These are phyloP conservation scores for Plasmopara viticola DNA, from an alignment of 352 stramenopile genomes.

Conservation along the genomic window DNA sequence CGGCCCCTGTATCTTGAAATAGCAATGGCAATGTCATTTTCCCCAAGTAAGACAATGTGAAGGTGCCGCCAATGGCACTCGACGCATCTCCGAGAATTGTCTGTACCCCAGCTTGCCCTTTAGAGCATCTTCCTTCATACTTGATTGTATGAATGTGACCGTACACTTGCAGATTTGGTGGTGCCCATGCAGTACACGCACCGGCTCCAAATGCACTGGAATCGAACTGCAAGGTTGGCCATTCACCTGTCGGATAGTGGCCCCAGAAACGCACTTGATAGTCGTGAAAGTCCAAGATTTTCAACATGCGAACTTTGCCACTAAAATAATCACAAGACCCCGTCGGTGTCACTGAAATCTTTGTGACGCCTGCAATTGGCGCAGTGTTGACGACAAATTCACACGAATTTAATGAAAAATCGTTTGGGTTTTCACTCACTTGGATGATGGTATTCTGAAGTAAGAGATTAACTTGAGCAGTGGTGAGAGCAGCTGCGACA, in stretches of 20 bases:
- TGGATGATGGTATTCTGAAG: no score
- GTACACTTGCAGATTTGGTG: slow-evolving; percentile 30
- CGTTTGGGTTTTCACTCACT: no score
- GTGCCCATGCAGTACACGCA: slow-evolving; percentile 30
- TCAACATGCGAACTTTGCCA: no score
- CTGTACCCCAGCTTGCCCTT: slow-evolving; percentile 43
- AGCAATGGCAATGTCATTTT: slow-evolving; percentile 65
- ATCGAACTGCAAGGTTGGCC: slow-evolving; percentile 65
- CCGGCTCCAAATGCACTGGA: slow-evolving; percentile 27
- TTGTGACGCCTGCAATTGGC: no score
- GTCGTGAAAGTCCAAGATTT: no score
- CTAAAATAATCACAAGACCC: no score
- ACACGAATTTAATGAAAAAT: no score
- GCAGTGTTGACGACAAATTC: no score
- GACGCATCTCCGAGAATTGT: slow-evolving; percentile 64
- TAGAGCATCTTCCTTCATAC: slow-evolving; percentile 56
- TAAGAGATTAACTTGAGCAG: no score
- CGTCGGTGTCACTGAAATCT: no score
- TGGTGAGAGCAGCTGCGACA: no score
- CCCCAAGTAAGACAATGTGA: slow-evolving; percentile 85
- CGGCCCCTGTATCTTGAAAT: slow-evolving; percentile 69
- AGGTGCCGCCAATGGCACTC: slow-evolving; percentile 86
- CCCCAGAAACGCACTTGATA: no score
- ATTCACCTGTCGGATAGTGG: slow-evolving; percentile 55
- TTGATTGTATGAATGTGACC: slow-evolving; percentile 56